Conservation (phyloP, 441 rosid genomes). For the Erodium texanum region DNA sequence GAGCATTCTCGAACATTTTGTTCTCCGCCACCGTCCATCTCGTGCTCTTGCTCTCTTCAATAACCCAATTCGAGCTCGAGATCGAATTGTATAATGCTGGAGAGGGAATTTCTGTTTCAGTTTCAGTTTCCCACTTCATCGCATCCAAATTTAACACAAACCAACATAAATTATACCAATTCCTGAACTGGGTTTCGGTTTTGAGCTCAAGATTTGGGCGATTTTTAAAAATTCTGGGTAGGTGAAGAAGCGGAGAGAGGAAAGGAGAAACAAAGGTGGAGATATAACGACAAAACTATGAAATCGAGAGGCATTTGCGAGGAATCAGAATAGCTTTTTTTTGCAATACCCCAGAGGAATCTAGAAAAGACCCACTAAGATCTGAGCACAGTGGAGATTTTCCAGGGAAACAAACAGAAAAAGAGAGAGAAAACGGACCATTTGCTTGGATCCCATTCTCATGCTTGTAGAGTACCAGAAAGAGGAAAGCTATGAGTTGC, state of each 20-base stretch:
- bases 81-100: too few species aligned
- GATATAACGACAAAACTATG: slow-evolving; percentile 37
- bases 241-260: too few species aligned
- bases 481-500: slow-evolving; percentile 12
- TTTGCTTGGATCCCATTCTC: slow-evolving; percentile 17
- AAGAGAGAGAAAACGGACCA: neutral
- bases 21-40: slow-evolving; percentile 60
- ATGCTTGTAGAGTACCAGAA: neutral
- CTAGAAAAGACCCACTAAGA: slow-evolving; percentile 42
- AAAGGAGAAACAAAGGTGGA: slow-evolving; percentile 12
- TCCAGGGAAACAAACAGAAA: too few species aligned
- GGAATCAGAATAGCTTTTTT: slow-evolving; percentile 58
- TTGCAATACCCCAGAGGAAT: slow-evolving; percentile 43
- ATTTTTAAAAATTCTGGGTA: too few species aligned
- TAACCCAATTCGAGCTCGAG: slow-evolving; percentile 33
- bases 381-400: slow-evolving; percentile 16
- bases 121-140: slow-evolving; percentile 51
- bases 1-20: slow-evolving; percentile 57
- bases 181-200: neutral
- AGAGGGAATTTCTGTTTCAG: too few species aligned
- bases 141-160: slow-evolving; percentile 10
- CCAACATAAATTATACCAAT: neutral
- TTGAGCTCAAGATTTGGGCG: too few species aligned
- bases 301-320: slow-evolving; percentile 46
- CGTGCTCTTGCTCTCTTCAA: slow-evolving; percentile 34